Percentiles rank a stretch among this genome's conserved stretches.
Conservation (phyloP, 352 stramenopile species). For the Pythium insidiosum region DNA sequence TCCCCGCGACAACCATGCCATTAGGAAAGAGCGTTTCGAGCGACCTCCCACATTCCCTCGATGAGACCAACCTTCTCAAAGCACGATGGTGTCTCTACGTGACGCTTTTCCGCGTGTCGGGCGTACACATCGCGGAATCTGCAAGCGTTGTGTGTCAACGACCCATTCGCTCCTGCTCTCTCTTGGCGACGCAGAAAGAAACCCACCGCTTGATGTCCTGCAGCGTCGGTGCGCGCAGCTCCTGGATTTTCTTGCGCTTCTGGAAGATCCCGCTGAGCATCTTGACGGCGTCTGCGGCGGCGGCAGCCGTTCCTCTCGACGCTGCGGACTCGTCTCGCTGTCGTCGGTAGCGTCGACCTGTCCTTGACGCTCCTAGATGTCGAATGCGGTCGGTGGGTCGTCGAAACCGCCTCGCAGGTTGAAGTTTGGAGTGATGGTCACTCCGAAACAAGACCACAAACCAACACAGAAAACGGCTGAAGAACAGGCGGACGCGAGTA, state of each 20-base stretch:
- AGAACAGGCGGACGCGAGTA: no score
- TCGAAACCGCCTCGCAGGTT: no score
- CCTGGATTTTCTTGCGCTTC: conserved; percentile 74
- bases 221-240: conserved; percentile 60
- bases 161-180: neutral
- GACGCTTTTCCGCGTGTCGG: conserved; percentile 39
- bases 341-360: no score
- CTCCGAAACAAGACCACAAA: neutral
- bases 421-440: conserved; percentile 6
- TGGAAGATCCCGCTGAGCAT: conserved; percentile 76
- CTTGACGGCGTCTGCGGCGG: neutral
- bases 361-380: no score
- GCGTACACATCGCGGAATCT: conserved; percentile 72
- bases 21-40: no score
- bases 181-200: neutral
- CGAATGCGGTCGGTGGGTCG: no score
- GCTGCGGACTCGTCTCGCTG: no score
- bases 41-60: no score
- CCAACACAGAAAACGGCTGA: no score
- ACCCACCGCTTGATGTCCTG: conserved; percentile 70
- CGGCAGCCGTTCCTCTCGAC: no score
- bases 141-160: neutral
- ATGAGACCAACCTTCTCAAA: conserved; percentile 41
- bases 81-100: conserved; percentile 59
- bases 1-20: neutral